A percentile compares a stretch with the other conserved stretches of the same genome.
phyloP scores from a whole-genome alignment of 768 basidiomycete genomes.

The Termitomyces sp. region DNA sequence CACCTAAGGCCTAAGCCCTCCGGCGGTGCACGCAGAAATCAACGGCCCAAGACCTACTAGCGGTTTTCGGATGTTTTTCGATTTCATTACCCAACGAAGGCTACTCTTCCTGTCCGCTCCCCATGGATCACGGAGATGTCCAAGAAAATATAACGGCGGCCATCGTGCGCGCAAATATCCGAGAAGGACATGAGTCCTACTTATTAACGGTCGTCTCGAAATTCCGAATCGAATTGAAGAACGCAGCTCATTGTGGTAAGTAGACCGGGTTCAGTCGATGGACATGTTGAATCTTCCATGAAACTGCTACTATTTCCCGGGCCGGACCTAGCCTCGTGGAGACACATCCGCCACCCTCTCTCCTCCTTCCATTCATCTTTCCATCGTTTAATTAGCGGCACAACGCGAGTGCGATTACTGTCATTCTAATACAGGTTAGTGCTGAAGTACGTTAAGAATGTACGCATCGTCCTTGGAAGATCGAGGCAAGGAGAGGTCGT shows the following conservation, averaged over 20 bases:
- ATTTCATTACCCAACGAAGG: not conserved
- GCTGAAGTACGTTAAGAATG: not conserved
- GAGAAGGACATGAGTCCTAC: not conserved
- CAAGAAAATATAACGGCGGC: not conserved
- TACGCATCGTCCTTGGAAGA: not conserved
- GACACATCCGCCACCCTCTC: not conserved
- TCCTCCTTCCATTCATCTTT: not conserved
- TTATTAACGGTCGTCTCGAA: not conserved
- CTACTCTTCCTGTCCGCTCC: not conserved
- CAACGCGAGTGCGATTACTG: too few species aligned
- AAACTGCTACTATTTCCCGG: not conserved
- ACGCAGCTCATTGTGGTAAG: not conserved
- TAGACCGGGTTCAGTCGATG: not conserved
- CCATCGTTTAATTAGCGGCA: not conserved
- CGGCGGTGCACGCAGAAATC: not conserved
- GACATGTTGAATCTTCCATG: not conserved
- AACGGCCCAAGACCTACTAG: not conserved
- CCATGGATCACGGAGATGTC: slow-evolving; percentile 9
- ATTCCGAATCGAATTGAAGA: not conserved
- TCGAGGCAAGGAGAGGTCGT: not conserved
- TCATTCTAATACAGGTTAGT: not conserved
- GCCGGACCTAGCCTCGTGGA: not conserved
- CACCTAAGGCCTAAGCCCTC: not conserved
- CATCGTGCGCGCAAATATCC: not conserved
- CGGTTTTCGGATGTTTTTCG: not conserved